phyloP scores from a whole-genome alignment of 768 basidiomycete species.

The Amanita subjunquillea region DNA sequence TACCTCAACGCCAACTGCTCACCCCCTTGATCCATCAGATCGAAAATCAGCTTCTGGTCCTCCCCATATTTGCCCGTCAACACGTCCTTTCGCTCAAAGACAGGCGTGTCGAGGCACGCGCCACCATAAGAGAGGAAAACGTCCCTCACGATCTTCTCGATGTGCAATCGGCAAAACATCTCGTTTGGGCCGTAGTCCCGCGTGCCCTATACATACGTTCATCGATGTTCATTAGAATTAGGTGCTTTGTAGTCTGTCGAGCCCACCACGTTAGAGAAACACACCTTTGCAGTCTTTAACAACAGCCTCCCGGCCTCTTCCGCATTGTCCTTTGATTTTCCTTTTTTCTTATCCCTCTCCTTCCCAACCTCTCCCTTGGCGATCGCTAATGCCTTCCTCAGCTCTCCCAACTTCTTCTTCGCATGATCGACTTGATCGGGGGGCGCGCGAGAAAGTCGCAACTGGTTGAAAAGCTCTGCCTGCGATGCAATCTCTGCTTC shows the following conservation, averaged over 20 bases:
- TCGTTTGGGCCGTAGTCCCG: constrained; percentile 89
- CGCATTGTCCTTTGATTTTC: constrained; percentile 11
- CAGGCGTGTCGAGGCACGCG: constrained; percentile 91
- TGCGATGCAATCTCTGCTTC: constrained; percentile 46
- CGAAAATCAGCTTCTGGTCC: constrained; percentile 95
- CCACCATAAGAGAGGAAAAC: constrained; percentile 87
- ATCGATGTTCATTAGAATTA: neutral
- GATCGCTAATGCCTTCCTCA: constrained; percentile 47
- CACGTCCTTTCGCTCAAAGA: constrained; percentile 96
- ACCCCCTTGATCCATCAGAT: constrained; percentile 94
- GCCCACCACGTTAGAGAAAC: too few species aligned
- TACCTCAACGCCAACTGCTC: constrained; percentile 92
- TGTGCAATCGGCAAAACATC: constrained; percentile 85
- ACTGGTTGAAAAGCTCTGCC: constrained; percentile 48
- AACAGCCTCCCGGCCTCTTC: constrained; percentile 64
- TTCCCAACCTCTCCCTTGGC: constrained; percentile 29
- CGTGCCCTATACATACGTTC: constrained; percentile 54
- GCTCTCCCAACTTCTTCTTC: constrained; percentile 59
- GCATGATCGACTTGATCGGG: constrained; percentile 42
- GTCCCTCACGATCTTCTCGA: constrained; percentile 81
- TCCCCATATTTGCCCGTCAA: constrained; percentile 96
- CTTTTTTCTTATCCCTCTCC: constrained; percentile 25
- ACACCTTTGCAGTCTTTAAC: constrained; percentile 93
- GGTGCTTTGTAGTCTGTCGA: neutral
- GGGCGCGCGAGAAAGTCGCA: constrained; percentile 47